These are phyloP conservation scores for Daldinia eschscholtzii DNA, from an alignment of 2,329 filamentous ascomycete genomes.

Conservation along the genomic window DNA sequence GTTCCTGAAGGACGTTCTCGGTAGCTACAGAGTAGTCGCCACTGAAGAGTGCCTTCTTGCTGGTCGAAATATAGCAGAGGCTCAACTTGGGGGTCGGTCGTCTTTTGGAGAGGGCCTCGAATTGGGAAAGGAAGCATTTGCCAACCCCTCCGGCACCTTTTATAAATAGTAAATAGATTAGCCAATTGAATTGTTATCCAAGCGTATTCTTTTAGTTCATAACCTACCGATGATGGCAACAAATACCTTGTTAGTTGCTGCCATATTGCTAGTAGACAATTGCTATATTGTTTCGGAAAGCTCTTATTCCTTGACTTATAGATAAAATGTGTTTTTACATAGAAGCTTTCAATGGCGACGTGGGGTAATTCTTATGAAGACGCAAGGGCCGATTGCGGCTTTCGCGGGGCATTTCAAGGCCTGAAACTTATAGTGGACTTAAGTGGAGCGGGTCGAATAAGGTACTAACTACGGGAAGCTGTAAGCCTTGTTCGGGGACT, in stretches of 20 bases:
- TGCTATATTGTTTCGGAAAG: constrained; percentile 31
- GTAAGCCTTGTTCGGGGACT: constrained; percentile 12
- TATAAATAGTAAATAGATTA: constrained; percentile 38
- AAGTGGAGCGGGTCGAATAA: constrained; percentile 23
- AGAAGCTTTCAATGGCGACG: constrained; percentile 27
- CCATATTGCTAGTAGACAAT: constrained; percentile 52
- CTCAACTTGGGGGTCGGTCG: constrained; percentile 77
- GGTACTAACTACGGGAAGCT: not conserved
- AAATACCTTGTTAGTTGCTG: constrained; percentile 61
- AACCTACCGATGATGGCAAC: constrained; percentile 63
- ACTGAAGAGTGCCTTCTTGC: constrained; percentile 83
- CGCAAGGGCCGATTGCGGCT: constrained; percentile 43
- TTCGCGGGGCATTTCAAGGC: constrained; percentile 47
- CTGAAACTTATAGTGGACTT: constrained; percentile 10
- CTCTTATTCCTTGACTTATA: constrained; percentile 2
- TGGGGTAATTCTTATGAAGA: constrained; percentile 44
- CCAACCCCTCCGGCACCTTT: constrained; percentile 95
- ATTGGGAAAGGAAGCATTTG: constrained; percentile 88
- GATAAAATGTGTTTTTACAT: constrained; percentile 14
- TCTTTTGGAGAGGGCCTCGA: constrained; percentile 74
- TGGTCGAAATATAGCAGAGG: constrained; percentile 88
- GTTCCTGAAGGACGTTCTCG: constrained; percentile 70
- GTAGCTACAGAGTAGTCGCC: constrained; percentile 77
- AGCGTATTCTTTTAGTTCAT: not conserved
- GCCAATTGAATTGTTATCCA: constrained; percentile 28